Base-by-base conservation (phyloP, 495 filamentous ascomycete species). In the Parathielavia appendiculata region DNA sequence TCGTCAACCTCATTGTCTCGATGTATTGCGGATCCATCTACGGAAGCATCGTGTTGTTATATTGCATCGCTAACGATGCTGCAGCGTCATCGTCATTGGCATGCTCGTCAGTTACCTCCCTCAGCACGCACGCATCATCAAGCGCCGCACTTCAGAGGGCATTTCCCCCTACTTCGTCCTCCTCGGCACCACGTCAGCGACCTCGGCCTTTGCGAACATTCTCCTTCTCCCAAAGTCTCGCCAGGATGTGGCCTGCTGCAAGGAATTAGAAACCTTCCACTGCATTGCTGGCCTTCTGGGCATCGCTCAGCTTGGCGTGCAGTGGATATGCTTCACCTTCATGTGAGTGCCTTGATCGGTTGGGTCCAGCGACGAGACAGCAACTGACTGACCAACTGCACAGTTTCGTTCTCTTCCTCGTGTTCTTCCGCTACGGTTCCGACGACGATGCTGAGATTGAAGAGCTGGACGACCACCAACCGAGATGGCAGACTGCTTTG, bases 91-190 rank as follows among this genome's bases (percentile, higher is more conserved):
- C 61, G 76, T 97, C 64, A 66, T 96, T 64, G 93, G 95, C 48
- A 95, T 98, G 70, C 76, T 97, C 54, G 70, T 92, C 58, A 97
- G 92, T 58, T 98, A 98, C 72, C 82, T 96, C 30, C 95, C 93
- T 2, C 93, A 98, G 70, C 93, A 97, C 71, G 77, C 85, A 69
- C 89, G 92, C 58, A 97, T 98, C 75, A 89, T 95, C 62, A 72
- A 80, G 43, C 83, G 91, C 36, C 83, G 87, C 50, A 92, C 89
- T 46, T 96, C 95, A n/a, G 90, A 92, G 73, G 93, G 93, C 47
- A 92, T 98, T 52, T 96, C 90, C 32, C 92, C 93, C 4, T 89
- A 90, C 66, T 98, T 95, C 65, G 82, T 98, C 57, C 84, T 97
- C 17, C 86, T 98, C 23, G 93, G 95, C 49, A 87, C 86, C 19